Conservation (phyloP, 441 rosid species). For the Populus hybrid region DNA sequence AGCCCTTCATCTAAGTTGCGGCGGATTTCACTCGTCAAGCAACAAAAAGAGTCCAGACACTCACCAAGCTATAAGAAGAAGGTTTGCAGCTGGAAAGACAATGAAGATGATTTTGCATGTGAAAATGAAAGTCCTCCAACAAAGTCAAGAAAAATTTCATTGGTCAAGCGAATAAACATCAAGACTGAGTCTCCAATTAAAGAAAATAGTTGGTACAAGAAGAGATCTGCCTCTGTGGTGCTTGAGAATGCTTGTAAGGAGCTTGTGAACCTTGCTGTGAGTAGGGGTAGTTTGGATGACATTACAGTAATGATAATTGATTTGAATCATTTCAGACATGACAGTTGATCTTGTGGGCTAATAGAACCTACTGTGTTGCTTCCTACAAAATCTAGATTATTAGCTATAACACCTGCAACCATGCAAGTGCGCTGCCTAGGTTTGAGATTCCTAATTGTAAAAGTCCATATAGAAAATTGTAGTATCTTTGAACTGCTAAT, state of each 20-base stretch:
- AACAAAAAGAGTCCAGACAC: constrained; percentile 24
- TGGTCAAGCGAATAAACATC: constrained; percentile 38
- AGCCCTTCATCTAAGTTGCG: constrained; percentile 68
- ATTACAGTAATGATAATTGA: constrained; percentile 78
- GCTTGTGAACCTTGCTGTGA: constrained; percentile 59
- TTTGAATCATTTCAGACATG: constrained; percentile 44
- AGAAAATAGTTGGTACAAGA: constrained; percentile 31
- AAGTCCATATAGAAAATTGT: neutral
- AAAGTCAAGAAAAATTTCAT: constrained; percentile 47
- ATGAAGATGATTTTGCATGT: constrained; percentile 33
- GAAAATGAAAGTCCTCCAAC: constrained; percentile 58
- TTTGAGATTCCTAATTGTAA: neutral
- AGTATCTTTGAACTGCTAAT: neutral
- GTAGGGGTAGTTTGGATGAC: constrained; percentile 78
- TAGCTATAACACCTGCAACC: neutral
- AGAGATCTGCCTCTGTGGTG: constrained; percentile 24
- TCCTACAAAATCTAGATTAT: neutral
- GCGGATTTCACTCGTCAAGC: constrained; percentile 56
- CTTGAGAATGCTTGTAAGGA: constrained; percentile 62
- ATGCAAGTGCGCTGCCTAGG: neutral
- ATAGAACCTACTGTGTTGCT: neutral
- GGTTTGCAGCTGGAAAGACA: constrained; percentile 22
- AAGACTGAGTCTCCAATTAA: constrained; percentile 32
- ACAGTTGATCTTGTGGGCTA: constrained; percentile 9
- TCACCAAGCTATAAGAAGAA: constrained; percentile 35